Evolutionary conservation across 352 stramenopile species (phyloP), one percentile per base, ranked within the genome.

Genomic region (Nothophytophthora sp.): DNA sequence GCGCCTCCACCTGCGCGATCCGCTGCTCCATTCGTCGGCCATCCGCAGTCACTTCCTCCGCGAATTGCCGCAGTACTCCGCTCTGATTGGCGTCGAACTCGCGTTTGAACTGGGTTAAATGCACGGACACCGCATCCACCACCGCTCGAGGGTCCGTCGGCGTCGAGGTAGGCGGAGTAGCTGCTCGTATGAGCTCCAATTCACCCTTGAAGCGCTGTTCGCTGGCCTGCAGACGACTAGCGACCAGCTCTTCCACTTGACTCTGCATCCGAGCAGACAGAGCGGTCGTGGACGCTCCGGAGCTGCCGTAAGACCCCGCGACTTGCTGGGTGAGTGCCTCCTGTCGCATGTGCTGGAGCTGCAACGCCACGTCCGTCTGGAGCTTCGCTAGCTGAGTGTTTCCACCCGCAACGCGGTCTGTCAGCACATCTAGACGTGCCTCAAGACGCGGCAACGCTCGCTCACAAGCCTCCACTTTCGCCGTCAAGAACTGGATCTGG

Each of bases 381-480:
- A 85, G 30, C 44, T 81, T 79, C 12, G 51, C 28, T 16, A 81
- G 22, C 39, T 81, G 74, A 1, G 72, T 72, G 32, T 46, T 67
- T 10, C 66, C 67, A 0, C 63, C 66, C 4, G 73, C 69, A 16
- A 88, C 70, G 5, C 74, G 68, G 22, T 90, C 76, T 15, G 79
- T 63, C 4, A 90, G 63, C 16, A 79, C 70, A 42, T 90, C 76
- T 16, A 90, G 46, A 0, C 79, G 76, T 12, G 73, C 67, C 24
- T 90, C 76, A 10, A 88, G 47, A 7, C 76, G 67, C 8, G 76
- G 73, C n/a, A 88, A 63, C 4, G 73, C 71, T n/a, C 76, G 70
- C 43, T 88, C 76, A 27, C 73, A 88, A 0, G 73, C 58, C 3
- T 88, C 73, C 4, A 88, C 71, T 47, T 85, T 88, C 20, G 73